phyloP scores from a whole-genome alignment of 2,329 filamentous ascomycete species.

The Rhynchosporium agropyri region DNA sequence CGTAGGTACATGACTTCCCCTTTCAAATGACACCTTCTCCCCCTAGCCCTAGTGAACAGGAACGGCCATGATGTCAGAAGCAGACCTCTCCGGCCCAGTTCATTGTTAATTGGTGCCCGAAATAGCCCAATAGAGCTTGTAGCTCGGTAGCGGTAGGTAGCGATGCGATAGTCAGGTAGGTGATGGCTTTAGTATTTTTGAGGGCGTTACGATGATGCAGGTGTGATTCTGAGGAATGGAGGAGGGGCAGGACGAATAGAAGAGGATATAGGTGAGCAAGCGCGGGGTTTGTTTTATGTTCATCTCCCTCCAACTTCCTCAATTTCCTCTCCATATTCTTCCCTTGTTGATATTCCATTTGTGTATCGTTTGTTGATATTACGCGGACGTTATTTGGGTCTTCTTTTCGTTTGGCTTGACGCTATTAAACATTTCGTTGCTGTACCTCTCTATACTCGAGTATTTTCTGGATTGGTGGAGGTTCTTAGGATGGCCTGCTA shows the following conservation, averaged over 20 bases:
- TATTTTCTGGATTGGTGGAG: too few relatives aligned
- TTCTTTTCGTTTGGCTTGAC: background rate
- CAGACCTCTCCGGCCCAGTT: background rate
- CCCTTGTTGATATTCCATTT: background rate
- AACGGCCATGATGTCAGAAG: conserved; percentile 22
- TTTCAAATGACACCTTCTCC: conserved; percentile 16
- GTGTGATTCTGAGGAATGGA: conserved; percentile 5
- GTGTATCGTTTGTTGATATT: background rate
- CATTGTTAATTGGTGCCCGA: conserved; percentile 25
- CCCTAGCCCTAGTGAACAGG: conserved; percentile 4
- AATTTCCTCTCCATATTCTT: conserved; percentile 1
- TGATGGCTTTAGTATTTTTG: background rate
- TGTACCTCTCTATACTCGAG: conserved; percentile 17
- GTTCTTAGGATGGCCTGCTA: conserved; percentile 25
- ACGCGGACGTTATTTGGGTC: conserved; percentile 4
- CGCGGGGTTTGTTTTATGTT: conserved; percentile 24
- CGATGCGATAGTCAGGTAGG: background rate
- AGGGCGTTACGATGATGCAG: conserved; percentile 31
- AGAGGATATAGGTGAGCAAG: background rate
- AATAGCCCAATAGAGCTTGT: conserved; percentile 21
- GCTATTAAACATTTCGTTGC: background rate
- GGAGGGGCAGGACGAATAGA: too few relatives aligned
- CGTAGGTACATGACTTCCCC: conserved; percentile 27
- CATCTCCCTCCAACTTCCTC: conserved; percentile 18
- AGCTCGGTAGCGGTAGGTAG: background rate